A percentile compares a stretch with the other conserved stretches of the same genome.
Evolutionary conservation across 176 grass and related monocot species (phyloP).

Genomic region (Oryza nivara): DNA sequence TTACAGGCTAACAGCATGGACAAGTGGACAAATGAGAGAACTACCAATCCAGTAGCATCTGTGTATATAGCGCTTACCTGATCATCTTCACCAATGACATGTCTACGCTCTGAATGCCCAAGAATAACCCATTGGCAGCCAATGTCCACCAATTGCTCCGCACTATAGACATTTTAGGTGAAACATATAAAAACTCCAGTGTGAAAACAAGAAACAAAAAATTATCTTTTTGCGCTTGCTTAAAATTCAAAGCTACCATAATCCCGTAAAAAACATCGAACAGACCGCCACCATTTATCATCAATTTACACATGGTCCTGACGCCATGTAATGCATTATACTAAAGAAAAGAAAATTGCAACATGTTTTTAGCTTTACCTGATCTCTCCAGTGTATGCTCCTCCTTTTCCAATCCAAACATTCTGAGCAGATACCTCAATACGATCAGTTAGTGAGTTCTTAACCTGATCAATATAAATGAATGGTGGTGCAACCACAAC

Average conservation of each 20-base stretch:
- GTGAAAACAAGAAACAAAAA: slow-evolving; percentile 22
- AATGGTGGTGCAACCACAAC: slow-evolving; percentile 94
- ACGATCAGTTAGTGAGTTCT: slow-evolving; percentile 65
- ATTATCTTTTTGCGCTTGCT: neutral
- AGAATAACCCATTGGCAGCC: slow-evolving; percentile 97
- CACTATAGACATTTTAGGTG: slow-evolving; percentile 50
- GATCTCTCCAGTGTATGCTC: slow-evolving; percentile 97
- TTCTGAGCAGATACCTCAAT: slow-evolving; percentile 94
- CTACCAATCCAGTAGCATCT: slow-evolving; percentile 11
- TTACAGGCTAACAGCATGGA: neutral
- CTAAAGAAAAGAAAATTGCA: neutral
- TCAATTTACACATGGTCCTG: neutral
- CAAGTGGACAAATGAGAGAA: neutral
- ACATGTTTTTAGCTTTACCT: slow-evolving; percentile 49
- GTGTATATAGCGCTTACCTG: slow-evolving; percentile 46
- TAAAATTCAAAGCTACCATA: neutral
- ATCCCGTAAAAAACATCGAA: neutral
- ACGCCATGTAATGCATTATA: neutral
- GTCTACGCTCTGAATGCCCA: slow-evolving; percentile 87
- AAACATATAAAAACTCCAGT: slow-evolving; percentile 23
- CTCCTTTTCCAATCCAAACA: slow-evolving; percentile 90
- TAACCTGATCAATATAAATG: slow-evolving; percentile 91
- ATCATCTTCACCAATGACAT: slow-evolving; percentile 92
- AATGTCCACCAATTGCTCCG: slow-evolving; percentile 89
- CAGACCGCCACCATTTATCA: neutral